Percentiles rank a stretch among this genome's conserved stretches.
Evolutionary conservation across 1,284 basidiomycete species (phyloP).

Genomic region (Schizopora paradoxa): DNA sequence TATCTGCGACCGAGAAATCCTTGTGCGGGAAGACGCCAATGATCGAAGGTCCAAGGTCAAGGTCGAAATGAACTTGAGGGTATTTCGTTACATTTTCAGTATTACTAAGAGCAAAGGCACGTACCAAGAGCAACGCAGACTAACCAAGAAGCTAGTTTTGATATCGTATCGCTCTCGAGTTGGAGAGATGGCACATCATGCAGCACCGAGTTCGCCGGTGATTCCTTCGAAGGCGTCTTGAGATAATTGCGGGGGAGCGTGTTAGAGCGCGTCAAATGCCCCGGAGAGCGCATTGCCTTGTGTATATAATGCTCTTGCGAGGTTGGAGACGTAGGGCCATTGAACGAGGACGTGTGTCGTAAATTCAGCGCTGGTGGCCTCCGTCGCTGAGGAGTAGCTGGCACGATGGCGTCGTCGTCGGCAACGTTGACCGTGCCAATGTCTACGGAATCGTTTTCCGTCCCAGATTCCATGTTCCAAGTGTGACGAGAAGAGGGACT

Average conservation of each 20-base stretch:
- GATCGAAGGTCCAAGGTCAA: conserved; percentile 83
- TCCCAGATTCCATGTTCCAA: conserved; percentile 1
- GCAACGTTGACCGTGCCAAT: conserved; percentile 12
- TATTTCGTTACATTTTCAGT: conserved; percentile 13
- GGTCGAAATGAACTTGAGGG: conserved; percentile 74
- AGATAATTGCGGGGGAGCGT: conserved; percentile 31
- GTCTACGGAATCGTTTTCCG: conserved; percentile 3
- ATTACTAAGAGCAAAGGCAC: conserved; percentile 19
- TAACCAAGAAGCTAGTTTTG: conserved; percentile 69
- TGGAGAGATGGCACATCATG: conserved; percentile 7
- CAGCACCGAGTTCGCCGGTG: conserved; percentile 17
- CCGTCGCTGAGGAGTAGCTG: conserved; percentile 5
- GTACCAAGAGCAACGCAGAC: conserved; percentile 70
- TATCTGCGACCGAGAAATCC: conserved; percentile 57
- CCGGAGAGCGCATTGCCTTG: conserved; percentile 18
- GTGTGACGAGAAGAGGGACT: neutral
- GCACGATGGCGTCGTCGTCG: conserved; percentile 11
- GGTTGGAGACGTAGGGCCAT: conserved; percentile 28
- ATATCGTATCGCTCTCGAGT: conserved; percentile 46
- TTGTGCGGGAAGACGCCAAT: conserved; percentile 65
- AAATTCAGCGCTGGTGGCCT: conserved; percentile 2
- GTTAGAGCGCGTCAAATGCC: conserved; percentile 32
- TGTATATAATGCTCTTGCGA: conserved; percentile 19
- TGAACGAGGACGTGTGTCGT: neutral
- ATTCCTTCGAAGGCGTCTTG: conserved; percentile 11